Percentiles rank a stretch among this genome's conserved stretches.
Conservation (phyloP, 2,329 filamentous ascomycete genomes). For the Ascocoryne sarcoides region DNA sequence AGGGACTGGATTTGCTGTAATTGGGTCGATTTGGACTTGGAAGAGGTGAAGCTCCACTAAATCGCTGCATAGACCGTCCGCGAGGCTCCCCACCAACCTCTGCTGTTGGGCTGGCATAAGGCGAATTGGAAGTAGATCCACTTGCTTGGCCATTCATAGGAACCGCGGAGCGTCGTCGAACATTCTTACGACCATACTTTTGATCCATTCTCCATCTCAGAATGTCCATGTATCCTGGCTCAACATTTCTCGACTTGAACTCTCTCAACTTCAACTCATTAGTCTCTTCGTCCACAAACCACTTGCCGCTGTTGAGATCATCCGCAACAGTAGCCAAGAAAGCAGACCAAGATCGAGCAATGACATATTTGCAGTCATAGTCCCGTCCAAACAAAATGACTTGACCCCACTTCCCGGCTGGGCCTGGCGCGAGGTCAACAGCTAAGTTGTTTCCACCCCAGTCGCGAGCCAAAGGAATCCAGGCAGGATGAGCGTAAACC, state of each 20-base stretch:
- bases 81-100: constrained; percentile 52
- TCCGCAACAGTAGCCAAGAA: constrained; percentile 84
- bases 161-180: constrained; percentile 44
- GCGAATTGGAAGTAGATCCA: constrained; percentile 43
- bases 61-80: constrained; percentile 63
- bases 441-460: constrained; percentile 99
- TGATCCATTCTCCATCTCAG: constrained; percentile 92
- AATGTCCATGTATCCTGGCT: constrained; percentile 91
- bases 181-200: constrained; percentile 62
- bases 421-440: constrained; percentile 84
- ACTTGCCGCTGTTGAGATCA: constrained; percentile 82
- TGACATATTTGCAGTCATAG: constrained; percentile 97
- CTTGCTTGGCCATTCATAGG: constrained; percentile 25
- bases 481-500: constrained; percentile 84
- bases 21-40: constrained; percentile 57
- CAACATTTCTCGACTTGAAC: constrained; percentile 81
- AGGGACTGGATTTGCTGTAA: constrained; percentile 59
- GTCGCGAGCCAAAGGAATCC: constrained; percentile 93
- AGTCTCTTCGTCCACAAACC: constrained; percentile 85
- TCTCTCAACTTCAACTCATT: constrained; percentile 86
- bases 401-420: constrained; percentile 87
- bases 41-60: constrained; percentile 54
- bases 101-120: constrained; percentile 57
- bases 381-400: constrained; percentile 94
- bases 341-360: constrained; percentile 83